Evolutionary conservation across 495 filamentous ascomycete genomes (phyloP).

Genomic region (Wilcoxina mikolae): DNA sequence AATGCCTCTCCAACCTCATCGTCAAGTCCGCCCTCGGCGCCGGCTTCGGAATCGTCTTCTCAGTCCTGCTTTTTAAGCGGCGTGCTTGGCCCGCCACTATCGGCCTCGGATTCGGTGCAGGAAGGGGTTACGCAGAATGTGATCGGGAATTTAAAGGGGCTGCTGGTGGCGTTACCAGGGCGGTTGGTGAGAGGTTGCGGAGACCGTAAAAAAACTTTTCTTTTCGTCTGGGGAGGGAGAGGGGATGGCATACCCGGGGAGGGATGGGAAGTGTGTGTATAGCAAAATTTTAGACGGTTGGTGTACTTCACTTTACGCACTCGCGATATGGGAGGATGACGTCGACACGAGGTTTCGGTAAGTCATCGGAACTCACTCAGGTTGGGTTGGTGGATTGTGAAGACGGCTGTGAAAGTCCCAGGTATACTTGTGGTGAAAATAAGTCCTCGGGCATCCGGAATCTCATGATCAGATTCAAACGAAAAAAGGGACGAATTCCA

Average conservation of each 20-base stretch:
- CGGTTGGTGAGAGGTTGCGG: conserved; percentile 22
- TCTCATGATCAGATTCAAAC: no score
- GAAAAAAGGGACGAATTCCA: no score
- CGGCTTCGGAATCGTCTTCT: conserved; percentile 94
- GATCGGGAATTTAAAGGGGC: conserved; percentile 49
- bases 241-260: not conserved
- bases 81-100: conserved; percentile 90
- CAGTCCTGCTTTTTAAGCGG: conserved; percentile 92
- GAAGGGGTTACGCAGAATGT: conserved; percentile 90
- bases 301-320: no score
- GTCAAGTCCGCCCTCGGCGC: conserved; percentile 89
- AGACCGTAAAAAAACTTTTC: conserved; percentile 13
- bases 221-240: not conserved
- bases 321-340: no score
- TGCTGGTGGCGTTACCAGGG: conserved; percentile 36
- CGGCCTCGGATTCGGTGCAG: conserved; percentile 86
- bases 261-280: not conserved
- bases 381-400: no score
- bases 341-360: no score
- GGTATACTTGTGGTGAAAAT: not conserved
- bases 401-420: no score
- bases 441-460: no score
- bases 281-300: conserved; percentile 6
- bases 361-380: no score
- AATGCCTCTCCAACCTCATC: conserved; percentile 86